Conservation (phyloP, 148 eudicot species). For the Silene latifolia region DNA sequence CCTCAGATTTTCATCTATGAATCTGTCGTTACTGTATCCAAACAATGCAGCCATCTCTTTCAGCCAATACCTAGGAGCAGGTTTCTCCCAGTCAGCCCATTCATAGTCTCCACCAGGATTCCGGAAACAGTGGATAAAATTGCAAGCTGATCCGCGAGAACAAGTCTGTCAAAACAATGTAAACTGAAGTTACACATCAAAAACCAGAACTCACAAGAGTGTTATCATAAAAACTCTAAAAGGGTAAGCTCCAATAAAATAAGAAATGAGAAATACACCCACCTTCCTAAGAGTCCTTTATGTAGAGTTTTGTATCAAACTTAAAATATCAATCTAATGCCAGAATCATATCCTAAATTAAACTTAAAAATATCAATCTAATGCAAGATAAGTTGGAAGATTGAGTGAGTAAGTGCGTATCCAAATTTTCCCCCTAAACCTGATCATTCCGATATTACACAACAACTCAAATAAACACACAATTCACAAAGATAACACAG, state of each 20-base stretch:
- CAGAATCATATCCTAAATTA: too few species aligned
- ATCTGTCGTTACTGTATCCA: conserved; percentile 53
- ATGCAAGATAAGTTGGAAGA: too few species aligned
- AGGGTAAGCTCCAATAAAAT: neutral
- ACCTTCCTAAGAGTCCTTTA: neutral
- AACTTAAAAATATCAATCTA: too few species aligned
- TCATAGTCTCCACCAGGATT: conserved; percentile 98
- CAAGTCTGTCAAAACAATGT: conserved; percentile 52
- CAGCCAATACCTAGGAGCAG: conserved; percentile 79
- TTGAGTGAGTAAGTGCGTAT: too few species aligned
- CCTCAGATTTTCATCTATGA: conserved; percentile 33
- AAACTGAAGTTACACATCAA: neutral
- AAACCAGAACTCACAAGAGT: neutral
- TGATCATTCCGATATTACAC: too few species aligned
- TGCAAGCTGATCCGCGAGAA: conserved; percentile 86
- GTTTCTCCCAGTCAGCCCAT: conserved; percentile 97
- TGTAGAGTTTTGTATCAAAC: too few species aligned
- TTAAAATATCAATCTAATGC: too few species aligned
- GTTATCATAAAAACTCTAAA: neutral
- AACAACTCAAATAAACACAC: too few species aligned
- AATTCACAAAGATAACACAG: too few species aligned
- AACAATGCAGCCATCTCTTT: conserved; percentile 75
- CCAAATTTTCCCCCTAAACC: too few species aligned
- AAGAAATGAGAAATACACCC: neutral
- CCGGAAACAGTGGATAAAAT: conserved; percentile 85